Evolutionary conservation across 2,329 filamentous ascomycete species (phyloP).

Genomic region (Hymenoscyphus occultus): DNA sequence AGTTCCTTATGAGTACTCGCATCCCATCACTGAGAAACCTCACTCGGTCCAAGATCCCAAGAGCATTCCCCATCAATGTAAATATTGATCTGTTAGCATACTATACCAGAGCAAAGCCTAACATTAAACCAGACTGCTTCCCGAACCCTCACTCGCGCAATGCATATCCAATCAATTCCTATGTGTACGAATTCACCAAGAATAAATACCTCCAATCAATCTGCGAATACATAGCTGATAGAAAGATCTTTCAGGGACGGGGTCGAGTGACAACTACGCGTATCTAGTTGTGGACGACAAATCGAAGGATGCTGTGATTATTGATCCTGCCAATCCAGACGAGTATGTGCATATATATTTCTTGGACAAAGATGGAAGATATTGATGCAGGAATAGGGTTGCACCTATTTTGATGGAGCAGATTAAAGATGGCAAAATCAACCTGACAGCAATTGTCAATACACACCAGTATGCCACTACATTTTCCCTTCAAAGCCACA

Average conservation of each 20-base stretch:
- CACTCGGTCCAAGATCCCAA: neutral
- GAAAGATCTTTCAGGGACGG: constrained; percentile 57
- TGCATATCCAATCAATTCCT: constrained; percentile 86
- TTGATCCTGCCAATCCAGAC: constrained; percentile 75
- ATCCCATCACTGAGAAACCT: neutral
- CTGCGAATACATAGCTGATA: neutral
- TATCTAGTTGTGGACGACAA: constrained; percentile 78
- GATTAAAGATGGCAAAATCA: constrained; percentile 68
- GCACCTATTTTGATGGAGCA: constrained; percentile 68
- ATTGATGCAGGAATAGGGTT: constrained; percentile 45
- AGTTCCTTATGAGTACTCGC: constrained; percentile 1
- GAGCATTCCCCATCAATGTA: neutral
- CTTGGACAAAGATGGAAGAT: constrained; percentile 4
- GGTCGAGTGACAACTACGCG: constrained; percentile 77
- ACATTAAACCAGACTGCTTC: constrained; percentile 22
- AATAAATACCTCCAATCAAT: constrained; percentile 14
- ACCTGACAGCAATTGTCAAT: constrained; percentile 87
- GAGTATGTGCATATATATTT: constrained; percentile 53
- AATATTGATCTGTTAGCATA: neutral
- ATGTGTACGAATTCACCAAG: constrained; percentile 67
- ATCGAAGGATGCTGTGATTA: constrained; percentile 72
- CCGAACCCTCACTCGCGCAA: constrained; percentile 41
- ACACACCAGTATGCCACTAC: constrained; percentile 74
- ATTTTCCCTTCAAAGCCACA: constrained; percentile 8
- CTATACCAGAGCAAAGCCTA: neutral